Conservation (phyloP, 176 grass and related monocot species). For the Cenchrus fungigraminus region DNA sequence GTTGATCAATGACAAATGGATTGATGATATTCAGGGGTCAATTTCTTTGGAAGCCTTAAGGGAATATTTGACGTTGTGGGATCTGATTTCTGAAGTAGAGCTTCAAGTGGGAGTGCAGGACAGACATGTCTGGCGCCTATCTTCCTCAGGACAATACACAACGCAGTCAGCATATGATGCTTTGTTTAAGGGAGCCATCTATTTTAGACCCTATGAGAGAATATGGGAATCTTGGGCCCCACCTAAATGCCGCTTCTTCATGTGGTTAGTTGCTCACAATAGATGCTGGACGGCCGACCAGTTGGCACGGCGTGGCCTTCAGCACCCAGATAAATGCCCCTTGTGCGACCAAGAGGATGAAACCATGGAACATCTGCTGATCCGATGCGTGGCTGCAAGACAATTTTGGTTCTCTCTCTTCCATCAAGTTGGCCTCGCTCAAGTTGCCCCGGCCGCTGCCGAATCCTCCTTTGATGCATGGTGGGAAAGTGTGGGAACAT, state of each 20-base stretch:
- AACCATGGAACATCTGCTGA: neutral
- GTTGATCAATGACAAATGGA: neutral
- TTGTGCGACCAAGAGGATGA: neutral
- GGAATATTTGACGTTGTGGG: neutral
- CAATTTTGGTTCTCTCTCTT: neutral
- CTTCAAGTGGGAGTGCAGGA: neutral
- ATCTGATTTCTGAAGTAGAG: neutral
- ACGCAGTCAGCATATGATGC: neutral
- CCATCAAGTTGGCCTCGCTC: too few species aligned
- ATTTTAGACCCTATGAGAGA: neutral
- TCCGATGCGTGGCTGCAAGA: neutral
- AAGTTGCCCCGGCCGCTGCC: too few species aligned
- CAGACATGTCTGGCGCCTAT: neutral
- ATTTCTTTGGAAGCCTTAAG: neutral
- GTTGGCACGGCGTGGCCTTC: neutral
- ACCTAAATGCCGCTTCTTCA: neutral
- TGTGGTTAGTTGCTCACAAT: neutral
- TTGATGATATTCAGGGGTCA: neutral
- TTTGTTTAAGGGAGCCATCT: neutral
- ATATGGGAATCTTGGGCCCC: neutral
- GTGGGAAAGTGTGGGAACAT: too few species aligned
- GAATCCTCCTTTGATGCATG: too few species aligned
- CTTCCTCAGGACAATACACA: neutral
- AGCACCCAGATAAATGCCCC: neutral
- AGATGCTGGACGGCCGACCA: neutral